Conservation (phyloP, 169 alveolate genomes). For the Plasmodium relictum region DNA sequence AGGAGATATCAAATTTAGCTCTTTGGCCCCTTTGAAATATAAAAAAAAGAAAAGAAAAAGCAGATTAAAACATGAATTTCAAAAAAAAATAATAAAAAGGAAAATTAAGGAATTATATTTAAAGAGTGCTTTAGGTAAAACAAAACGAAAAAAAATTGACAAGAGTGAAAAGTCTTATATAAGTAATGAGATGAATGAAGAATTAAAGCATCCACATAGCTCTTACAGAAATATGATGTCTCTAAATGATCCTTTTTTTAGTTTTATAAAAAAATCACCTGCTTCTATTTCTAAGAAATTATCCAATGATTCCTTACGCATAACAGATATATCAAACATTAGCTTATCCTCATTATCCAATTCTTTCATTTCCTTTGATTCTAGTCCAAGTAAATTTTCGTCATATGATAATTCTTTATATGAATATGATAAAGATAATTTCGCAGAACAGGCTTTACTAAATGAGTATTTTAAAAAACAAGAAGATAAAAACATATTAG, state of each 20-base stretch:
- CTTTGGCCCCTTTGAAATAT: constrained; percentile 71
- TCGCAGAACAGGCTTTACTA: constrained; percentile 46
- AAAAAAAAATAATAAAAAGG: constrained; percentile 40
- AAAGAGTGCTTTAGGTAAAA: constrained; percentile 27
- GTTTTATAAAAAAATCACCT: constrained; percentile 32
- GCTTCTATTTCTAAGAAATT: not conserved
- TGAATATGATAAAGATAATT: constrained; percentile 64
- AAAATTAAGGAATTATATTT: constrained; percentile 56
- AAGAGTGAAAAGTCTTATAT: not conserved
- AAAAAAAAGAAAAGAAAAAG: constrained; percentile 47
- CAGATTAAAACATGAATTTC: constrained; percentile 37
- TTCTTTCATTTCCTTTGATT: constrained; percentile 46
- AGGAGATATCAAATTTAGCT: constrained; percentile 74
- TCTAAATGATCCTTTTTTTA: constrained; percentile 66
- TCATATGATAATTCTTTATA: constrained; percentile 42
- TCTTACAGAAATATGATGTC: constrained; percentile 61
- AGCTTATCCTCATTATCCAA: constrained; percentile 47
- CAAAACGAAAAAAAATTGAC: constrained; percentile 42
- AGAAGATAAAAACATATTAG: constrained; percentile 10
- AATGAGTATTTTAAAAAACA: constrained; percentile 72
- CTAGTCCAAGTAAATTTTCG: constrained; percentile 34
- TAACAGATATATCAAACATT: constrained; percentile 41
- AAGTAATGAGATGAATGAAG: not conserved
- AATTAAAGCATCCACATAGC: not conserved
- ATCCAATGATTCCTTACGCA: constrained; percentile 1